phyloP scores from a whole-genome alignment of 2,329 filamentous ascomycete species.

The Ophiostoma piceae region DNA sequence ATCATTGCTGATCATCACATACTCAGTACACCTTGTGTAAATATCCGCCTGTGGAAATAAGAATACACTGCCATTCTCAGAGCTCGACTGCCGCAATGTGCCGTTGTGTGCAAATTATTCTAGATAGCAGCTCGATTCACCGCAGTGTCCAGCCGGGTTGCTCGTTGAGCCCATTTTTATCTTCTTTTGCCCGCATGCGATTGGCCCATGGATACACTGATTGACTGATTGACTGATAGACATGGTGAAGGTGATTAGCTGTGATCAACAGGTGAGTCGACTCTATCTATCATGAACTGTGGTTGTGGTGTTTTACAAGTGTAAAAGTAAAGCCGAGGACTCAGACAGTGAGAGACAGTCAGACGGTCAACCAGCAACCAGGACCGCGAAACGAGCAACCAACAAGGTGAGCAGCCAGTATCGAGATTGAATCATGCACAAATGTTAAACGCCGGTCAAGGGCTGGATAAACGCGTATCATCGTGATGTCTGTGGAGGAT shows the following conservation, averaged over 20 bases:
- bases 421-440: not conserved
- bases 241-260: not conserved
- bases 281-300: not conserved
- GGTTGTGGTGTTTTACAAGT: not conserved
- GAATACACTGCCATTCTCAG: not conserved
- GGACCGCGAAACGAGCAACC: not conserved
- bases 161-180: not conserved
- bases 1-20: slow-evolving; percentile 2
- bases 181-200: not conserved
- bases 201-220: not conserved
- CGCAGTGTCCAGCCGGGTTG: not conserved
- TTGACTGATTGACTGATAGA: not conserved
- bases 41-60: not conserved
- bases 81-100: not conserved
- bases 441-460: not conserved
- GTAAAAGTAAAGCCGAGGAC: not conserved
- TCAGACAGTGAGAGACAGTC: not conserved
- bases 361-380: slow-evolving; percentile 1
- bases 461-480: not conserved
- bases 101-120: not conserved
- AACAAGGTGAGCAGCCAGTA: not conserved
- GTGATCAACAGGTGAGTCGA: slow-evolving; percentile 1
- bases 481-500: not conserved
- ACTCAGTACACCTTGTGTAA: not conserved
- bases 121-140: not conserved